Percentiles rank a stretch among this genome's conserved stretches.
phyloP scores from a whole-genome alignment of 1,139 yeast genomes.

The Debaryomyces fabryi region DNA sequence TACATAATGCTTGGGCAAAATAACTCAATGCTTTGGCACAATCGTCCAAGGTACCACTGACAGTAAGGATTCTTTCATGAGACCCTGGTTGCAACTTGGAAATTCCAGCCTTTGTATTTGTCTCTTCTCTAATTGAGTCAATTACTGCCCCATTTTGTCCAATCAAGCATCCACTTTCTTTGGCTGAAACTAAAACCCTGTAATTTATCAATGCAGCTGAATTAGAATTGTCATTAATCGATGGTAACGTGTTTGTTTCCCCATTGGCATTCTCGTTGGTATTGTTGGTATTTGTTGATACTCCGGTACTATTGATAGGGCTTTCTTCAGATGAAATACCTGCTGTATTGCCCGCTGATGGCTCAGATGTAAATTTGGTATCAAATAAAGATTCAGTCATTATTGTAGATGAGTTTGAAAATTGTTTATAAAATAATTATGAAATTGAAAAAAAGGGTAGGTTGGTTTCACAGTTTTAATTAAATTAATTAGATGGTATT shows the following conservation, averaged over 20 bases:
- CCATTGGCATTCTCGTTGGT: neutral
- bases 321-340: constrained; percentile 1
- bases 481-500: neutral
- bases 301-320: neutral
- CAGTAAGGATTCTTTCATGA: constrained; percentile 81
- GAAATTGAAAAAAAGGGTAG: constrained; percentile 5
- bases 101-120: constrained; percentile 87
- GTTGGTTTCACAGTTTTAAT: constrained; percentile 1
- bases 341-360: constrained; percentile 12
- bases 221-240: constrained; percentile 31
- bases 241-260: constrained; percentile 24
- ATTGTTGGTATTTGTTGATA: constrained; percentile 4
- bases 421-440: constrained; percentile 1
- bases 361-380: constrained; percentile 36
- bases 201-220: constrained; percentile 51
- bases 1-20: constrained; percentile 66
- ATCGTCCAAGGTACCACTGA: constrained; percentile 76
- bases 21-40: constrained; percentile 73
- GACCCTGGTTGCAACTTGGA: constrained; percentile 82
- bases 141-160: constrained; percentile 87
- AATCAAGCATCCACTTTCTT: constrained; percentile 89
- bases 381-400: constrained; percentile 50
- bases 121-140: constrained; percentile 73
- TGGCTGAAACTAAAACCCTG: constrained; percentile 77
- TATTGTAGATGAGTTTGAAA: constrained; percentile 3